These are phyloP conservation scores for Tetrapisispora taiwanensis DNA, from an alignment of 805 yeast genomes.

Conservation along the genomic window DNA sequence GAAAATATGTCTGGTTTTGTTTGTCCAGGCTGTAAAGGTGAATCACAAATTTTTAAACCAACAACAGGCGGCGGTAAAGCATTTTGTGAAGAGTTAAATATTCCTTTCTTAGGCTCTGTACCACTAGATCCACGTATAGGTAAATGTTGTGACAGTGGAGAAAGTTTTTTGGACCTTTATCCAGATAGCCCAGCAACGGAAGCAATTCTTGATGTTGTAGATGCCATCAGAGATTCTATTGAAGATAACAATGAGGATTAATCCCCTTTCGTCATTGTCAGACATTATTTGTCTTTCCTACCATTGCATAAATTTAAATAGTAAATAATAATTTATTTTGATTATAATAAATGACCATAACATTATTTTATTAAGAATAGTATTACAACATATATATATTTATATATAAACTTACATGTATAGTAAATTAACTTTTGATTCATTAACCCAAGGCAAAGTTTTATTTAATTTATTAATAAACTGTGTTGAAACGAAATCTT, in stretches of 20 bases:
- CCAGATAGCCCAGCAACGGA: conserved; percentile 91
- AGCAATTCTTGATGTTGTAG: conserved; percentile 80
- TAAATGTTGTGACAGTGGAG: conserved; percentile 76
- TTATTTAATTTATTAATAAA: conserved; percentile 8
- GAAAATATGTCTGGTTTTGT: conserved; percentile 99
- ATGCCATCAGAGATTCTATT: conserved; percentile 48
- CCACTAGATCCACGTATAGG: conserved; percentile 97
- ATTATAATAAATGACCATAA: no score
- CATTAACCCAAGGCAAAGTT: conserved; percentile 14
- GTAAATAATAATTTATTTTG: no score
- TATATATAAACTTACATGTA: background rate
- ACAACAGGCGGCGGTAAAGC: conserved; percentile 95
- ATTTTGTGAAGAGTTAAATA: conserved; percentile 65
- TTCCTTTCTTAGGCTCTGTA: conserved; percentile 81
- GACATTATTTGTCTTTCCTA: no score
- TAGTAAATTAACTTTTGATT: conserved; percentile 6
- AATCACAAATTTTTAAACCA: conserved; percentile 81
- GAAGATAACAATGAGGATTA: conserved; percentile 17
- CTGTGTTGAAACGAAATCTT: conserved; percentile 4
- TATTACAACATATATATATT: background rate
- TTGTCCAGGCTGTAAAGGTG: conserved; percentile 87
- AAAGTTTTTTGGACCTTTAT: conserved; percentile 66
- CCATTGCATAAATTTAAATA: no score
- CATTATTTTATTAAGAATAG: background rate
- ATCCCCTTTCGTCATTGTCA: no score